phyloP scores from a whole-genome alignment of 192 early-diverging fungal species.

The Backusella australiensis region DNA sequence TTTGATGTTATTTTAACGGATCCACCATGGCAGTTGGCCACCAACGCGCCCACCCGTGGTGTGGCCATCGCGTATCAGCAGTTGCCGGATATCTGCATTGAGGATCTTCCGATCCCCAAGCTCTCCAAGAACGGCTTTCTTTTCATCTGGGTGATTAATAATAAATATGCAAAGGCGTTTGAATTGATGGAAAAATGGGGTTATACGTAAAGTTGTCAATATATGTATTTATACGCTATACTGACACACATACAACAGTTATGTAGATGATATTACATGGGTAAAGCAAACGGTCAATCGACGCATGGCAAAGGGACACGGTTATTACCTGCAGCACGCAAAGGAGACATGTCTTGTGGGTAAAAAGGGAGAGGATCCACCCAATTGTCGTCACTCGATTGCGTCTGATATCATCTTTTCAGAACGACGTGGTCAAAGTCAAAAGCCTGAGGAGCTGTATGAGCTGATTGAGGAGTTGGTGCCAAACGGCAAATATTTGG shows the following conservation, averaged over 20 bases:
- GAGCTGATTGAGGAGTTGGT: constrained; percentile 93
- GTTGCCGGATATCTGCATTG: constrained; percentile 92
- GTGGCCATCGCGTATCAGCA: constrained; percentile 95
- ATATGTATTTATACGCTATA: background rate
- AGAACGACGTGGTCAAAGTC: constrained; percentile 91
- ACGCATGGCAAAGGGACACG: constrained; percentile 96
- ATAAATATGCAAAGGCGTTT: constrained; percentile 95
- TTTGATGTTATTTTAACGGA: constrained; percentile 95
- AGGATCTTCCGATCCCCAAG: constrained; percentile 82
- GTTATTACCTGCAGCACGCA: constrained; percentile 96
- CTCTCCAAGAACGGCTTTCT: constrained; percentile 89
- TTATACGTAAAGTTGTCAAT: constrained; percentile 56
- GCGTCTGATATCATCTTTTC: constrained; percentile 92
- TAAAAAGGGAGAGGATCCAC: constrained; percentile 82
- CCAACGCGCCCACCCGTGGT: constrained; percentile 89
- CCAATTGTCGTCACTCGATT: constrained; percentile 65
- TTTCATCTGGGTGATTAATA: constrained; percentile 99
- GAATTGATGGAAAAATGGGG: constrained; percentile 96
- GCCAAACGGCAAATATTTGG: constrained; percentile 87
- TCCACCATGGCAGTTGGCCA: constrained; percentile 97
- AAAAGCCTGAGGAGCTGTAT: constrained; percentile 96
- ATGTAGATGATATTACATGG: constrained; percentile 96
- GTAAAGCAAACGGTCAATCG: constrained; percentile 96
- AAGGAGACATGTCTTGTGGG: constrained; percentile 97
- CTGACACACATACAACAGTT: constrained; percentile 35